Percentiles rank a stretch among this genome's conserved stretches.
phyloP scores from a whole-genome alignment of 2,329 filamentous ascomycete genomes.

The Talaromyces sp. region DNA sequence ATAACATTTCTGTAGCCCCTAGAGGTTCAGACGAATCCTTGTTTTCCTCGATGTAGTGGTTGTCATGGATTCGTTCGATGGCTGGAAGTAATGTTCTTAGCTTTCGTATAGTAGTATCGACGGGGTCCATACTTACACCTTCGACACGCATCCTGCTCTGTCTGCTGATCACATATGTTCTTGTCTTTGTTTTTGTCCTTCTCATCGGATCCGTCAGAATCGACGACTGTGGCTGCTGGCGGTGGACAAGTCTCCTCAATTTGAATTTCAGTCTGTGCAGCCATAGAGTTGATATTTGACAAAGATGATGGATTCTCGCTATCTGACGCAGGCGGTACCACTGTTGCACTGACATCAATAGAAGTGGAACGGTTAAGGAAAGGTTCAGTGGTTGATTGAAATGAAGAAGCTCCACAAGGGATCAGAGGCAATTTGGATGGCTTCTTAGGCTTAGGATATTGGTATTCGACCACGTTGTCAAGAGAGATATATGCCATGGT shows the following conservation, averaged over 20 bases:
- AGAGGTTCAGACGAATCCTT: constrained; percentile 2
- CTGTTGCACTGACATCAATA: neutral
- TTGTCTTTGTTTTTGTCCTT: neutral
- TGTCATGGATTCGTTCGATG: neutral
- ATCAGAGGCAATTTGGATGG: neutral
- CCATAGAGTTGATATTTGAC: neutral
- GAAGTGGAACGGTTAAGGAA: neutral
- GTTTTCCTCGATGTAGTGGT: neutral
- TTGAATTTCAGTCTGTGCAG: neutral
- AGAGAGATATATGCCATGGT: constrained; percentile 1
- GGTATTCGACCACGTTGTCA: neutral
- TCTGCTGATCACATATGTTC: neutral
- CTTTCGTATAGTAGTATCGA: neutral
- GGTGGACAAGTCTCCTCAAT: neutral
- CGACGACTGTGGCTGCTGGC: neutral
- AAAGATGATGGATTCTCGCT: neutral
- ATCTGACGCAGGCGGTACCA: neutral
- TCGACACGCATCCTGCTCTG: neutral
- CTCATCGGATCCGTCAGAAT: neutral
- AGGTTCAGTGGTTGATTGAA: neutral
- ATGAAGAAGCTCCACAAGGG: neutral
- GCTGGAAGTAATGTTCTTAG: neutral
- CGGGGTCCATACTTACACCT: neutral
- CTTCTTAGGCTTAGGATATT: constrained; percentile 2
- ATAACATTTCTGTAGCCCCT: neutral